phyloP scores from a whole-genome alignment of 2,329 filamentous ascomycete genomes.

The Trematosphaeria pertusa region DNA sequence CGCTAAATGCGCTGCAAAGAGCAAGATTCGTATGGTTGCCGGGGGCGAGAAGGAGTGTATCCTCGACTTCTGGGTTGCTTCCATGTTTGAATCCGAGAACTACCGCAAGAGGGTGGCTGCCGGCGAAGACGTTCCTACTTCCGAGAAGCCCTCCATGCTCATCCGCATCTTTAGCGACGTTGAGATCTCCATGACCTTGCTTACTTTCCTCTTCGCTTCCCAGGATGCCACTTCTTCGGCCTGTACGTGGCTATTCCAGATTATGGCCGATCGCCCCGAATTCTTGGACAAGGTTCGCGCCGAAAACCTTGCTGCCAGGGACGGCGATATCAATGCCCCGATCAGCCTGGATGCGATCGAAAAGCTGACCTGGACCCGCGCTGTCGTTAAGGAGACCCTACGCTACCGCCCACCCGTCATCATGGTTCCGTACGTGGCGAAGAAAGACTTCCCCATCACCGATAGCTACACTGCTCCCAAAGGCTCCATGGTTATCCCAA shows the following conservation, averaged over 20 bases:
- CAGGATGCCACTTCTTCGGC: constrained; percentile 97
- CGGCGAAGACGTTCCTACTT: constrained; percentile 64
- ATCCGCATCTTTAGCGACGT: constrained; percentile 88
- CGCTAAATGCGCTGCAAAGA: constrained; percentile 88
- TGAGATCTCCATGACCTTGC: constrained; percentile 91
- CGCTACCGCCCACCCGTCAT: constrained; percentile 95
- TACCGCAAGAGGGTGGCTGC: constrained; percentile 81
- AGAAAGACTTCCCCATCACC: constrained; percentile 94
- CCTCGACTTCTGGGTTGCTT: constrained; percentile 86
- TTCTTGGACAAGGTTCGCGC: constrained; percentile 87
- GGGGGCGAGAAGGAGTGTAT: constrained; percentile 89
- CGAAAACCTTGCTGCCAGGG: constrained; percentile 81
- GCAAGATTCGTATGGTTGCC: constrained; percentile 88
- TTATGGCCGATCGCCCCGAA: constrained; percentile 92
- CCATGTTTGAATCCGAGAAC: constrained; percentile 82
- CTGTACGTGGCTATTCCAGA: constrained; percentile 93
- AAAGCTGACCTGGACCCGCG: constrained; percentile 86
- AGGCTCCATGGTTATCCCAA: constrained; percentile 93
- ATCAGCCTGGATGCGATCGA: constrained; percentile 88
- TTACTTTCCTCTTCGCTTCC: constrained; percentile 96
- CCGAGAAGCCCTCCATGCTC: constrained; percentile 82
- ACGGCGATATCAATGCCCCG: constrained; percentile 73
- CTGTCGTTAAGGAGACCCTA: constrained; percentile 72
- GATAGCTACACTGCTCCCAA: constrained; percentile 91
- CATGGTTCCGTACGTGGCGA: constrained; percentile 94